Evolutionary conservation across 495 filamentous ascomycete species (phyloP), one percentile per base, ranked within the genome.

Genomic region (Pyrenula aspistea): DNA sequence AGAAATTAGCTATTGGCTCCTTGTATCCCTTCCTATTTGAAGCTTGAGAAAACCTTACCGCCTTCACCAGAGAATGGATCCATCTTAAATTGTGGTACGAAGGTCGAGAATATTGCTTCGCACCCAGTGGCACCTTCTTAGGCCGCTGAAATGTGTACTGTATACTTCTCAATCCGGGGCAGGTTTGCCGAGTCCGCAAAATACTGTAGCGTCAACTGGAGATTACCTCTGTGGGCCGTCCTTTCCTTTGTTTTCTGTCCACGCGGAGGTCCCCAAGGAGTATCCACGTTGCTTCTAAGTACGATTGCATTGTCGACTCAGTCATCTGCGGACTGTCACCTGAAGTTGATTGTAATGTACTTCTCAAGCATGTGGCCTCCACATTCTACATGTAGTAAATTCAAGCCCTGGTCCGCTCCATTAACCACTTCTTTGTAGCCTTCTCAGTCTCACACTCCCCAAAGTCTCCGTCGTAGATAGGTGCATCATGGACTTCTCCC

Each of bases 61-160:
- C 89, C 90, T 76, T 96, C 93, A 62, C 88, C 80, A 21, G 89
- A 94, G 67, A 92, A 98, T 58, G 92, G 93, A 77, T 98, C 93
- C 88, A 94, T 94, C 15, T 42, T 42, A 15, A 42, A 15, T 8
- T 42, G 31, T 15, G 31, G 31, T 8, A 42, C 15, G 4, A 8
- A 42, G 15, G 15, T 42, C 8, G 31, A 4, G 15, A 42, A 4
- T 42, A 8, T 15, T 4, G 15, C 15, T 42, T 42, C 31, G 15
- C 31, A 15, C 8, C 31, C 31, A 4, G 31, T 42, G 31, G 4
- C 4, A 4, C 31, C 31, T 42, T 15, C 4, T 15, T 8, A 4
- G 15, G 31, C 15, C 15, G 15, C 31, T 8, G 15, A 8, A 15
- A 15, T 42, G 15, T 42, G 31, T 8, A 42, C 4, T 4, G 31